Evolutionary conservation across 2,329 filamentous ascomycete species (phyloP), one percentile per base, ranked within the genome.

Genomic region (Stemphylium beticola): DNA sequence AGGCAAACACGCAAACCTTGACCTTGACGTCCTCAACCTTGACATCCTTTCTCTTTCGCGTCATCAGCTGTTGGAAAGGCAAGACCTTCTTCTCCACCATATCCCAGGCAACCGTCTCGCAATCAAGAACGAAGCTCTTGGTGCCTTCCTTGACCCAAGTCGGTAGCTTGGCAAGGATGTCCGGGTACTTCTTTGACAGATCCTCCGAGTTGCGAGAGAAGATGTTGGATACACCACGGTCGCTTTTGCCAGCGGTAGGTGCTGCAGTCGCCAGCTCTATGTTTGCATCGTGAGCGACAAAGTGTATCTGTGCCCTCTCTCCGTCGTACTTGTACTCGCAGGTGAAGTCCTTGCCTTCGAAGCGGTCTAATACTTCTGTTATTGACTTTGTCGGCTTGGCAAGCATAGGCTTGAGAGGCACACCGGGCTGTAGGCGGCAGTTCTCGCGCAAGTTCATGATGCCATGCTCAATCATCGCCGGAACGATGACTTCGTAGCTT

Each of bases 241-340:
- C 85, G 31, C 83, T 81, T 66, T 91, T 89, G 59, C 87, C 87
- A 36, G 87, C 82, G 7, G 85, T 85, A 5, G 84, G 79, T 24
- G 76, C 78, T 18, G 72, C 68, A 4, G 78, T 81, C 4, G 88
- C 84, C 63, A 91, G 88, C 49, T 92, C 83, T 55, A 89, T 80
- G 2, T 86, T 80, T 9, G 90, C 85, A 58, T 93, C 90, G 58
- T 92, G 91, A 4, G 93, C 88, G 29, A 98, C 92, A 65, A 96
- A 99, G 74, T 99, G 95, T 45, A 99, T 98, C 73, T 99, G 95
- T n/a, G 95, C 95, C 72, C 95, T 85, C 76, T 99, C 95, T 43
- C 95, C 95, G 68, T 99, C 95, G 71, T 99, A 99, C 76, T 99
- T 99, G 82, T 96, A 99, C 74, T 99, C 95, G 78, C 95, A 99